A percentile compares a stretch with the other conserved stretches of the same genome.
phyloP scores from a whole-genome alignment of 164 flowering plant genomes.

The Warburgia ugandensis region DNA sequence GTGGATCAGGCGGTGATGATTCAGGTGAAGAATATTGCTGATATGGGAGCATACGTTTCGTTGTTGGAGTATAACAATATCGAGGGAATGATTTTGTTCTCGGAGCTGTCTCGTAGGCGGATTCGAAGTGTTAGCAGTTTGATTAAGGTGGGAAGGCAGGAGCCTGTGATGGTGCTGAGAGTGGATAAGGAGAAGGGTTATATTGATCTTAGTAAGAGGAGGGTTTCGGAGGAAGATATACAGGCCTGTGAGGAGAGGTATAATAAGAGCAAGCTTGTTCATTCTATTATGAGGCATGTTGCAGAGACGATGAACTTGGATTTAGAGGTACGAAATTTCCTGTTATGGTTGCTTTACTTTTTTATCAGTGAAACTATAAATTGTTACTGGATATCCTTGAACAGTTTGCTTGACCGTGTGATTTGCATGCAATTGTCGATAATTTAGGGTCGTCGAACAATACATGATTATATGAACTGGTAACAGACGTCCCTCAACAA shows the following conservation, averaged over 20 bases:
- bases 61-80: constrained; percentile 93
- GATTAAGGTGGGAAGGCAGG: constrained; percentile 84
- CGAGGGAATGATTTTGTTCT: constrained; percentile 92
- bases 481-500: too few species aligned
- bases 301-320: constrained; percentile 76
- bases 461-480: too few species aligned
- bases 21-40: constrained; percentile 88
- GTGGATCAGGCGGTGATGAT: constrained; percentile 96
- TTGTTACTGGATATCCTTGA: too few species aligned
- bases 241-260: constrained; percentile 83
- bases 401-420: too few species aligned
- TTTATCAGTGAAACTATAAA: too few species aligned
- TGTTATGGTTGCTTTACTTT: background rate
- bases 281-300: constrained; percentile 92
- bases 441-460: too few species aligned
- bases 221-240: constrained; percentile 86
- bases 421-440: too few species aligned
- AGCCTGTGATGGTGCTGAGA: constrained; percentile 91
- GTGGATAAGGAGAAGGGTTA: constrained; percentile 91
- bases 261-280: constrained; percentile 95
- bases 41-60: constrained; percentile 89
- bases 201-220: constrained; percentile 80
- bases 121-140: constrained; percentile 82
- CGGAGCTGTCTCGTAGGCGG: constrained; percentile 92
- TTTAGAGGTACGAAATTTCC: constrained; percentile 52